Percentiles rank a stretch among this genome's conserved stretches.
These are phyloP conservation scores for Boletus sp. DNA, from an alignment of 1,284 basidiomycete genomes.

Conservation along the genomic window DNA sequence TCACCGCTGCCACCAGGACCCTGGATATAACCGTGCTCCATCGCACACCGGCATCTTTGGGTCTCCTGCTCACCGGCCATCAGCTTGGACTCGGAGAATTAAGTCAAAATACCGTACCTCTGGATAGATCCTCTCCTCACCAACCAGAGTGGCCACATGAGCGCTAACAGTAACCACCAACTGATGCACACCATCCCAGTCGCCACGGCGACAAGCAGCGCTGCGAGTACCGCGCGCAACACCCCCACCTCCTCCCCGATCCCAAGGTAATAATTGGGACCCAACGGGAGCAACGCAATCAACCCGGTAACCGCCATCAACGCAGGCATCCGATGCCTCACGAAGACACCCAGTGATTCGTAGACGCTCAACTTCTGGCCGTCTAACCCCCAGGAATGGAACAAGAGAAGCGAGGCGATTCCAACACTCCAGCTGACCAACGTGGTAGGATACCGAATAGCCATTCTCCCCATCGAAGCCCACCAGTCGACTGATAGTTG, in stretches of 20 bases:
- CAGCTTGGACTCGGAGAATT: neutral
- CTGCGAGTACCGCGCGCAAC: conserved; percentile 48
- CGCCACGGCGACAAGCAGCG: conserved; percentile 50
- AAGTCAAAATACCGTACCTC: conserved; percentile 35
- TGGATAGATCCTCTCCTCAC: conserved; percentile 33
- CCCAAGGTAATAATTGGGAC: conserved; percentile 53
- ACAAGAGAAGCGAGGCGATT: conserved; percentile 54
- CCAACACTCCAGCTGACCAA: conserved; percentile 69
- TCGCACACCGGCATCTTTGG: conserved; percentile 37
- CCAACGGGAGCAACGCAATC: conserved; percentile 55
- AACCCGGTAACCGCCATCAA: conserved; percentile 43
- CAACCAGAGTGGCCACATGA: conserved; percentile 44
- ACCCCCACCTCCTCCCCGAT: conserved; percentile 44
- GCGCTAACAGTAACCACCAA: conserved; percentile 48
- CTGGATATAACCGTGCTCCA: conserved; percentile 57
- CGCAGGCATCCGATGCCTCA: conserved; percentile 37
- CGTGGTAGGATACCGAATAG: conserved; percentile 69
- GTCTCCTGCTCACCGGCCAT: conserved; percentile 26
- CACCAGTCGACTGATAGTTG: conserved; percentile 60
- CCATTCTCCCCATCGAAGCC: conserved; percentile 64
- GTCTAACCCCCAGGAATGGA: conserved; percentile 42
- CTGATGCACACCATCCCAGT: conserved; percentile 57
- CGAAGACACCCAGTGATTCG: conserved; percentile 46
- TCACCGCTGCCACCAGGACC: conserved; percentile 55
- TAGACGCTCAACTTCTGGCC: conserved; percentile 42